Evolutionary conservation across 2,329 filamentous ascomycete genomes (phyloP).

Genomic region (Alternaria metachromatica): DNA sequence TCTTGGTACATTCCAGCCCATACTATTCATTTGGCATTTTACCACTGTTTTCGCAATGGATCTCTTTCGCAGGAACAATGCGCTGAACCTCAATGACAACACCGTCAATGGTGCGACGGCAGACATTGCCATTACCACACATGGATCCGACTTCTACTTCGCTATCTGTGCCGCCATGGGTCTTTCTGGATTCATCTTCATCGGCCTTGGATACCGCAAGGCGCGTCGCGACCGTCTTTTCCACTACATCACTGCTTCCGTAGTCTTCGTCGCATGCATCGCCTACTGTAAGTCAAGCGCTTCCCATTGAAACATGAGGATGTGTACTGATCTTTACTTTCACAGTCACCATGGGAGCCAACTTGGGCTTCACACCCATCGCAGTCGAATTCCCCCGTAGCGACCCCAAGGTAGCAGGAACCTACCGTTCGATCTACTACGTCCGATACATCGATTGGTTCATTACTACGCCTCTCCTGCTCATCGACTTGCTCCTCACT

Average conservation of each 20-base stretch:
- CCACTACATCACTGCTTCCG: conserved; percentile 67
- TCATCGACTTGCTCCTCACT: conserved; percentile 68
- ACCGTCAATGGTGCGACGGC: conserved; percentile 55
- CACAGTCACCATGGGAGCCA: conserved; percentile 66
- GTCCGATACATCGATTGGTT: conserved; percentile 71
- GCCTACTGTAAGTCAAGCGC: conserved; percentile 57
- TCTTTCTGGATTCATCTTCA: conserved; percentile 59
- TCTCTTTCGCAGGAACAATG: conserved; percentile 26
- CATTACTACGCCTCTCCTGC: conserved; percentile 69
- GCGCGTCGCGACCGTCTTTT: conserved; percentile 65
- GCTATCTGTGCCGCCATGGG: conserved; percentile 67
- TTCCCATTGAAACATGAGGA: not conserved
- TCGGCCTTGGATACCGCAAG: conserved; percentile 61
- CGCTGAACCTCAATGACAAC: conserved; percentile 38
- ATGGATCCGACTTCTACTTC: conserved; percentile 69
- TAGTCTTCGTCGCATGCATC: conserved; percentile 66
- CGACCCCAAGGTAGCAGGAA: conserved; percentile 55
- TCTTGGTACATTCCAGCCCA: not conserved
- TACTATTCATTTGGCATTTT: not conserved
- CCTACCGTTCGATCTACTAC: conserved; percentile 69
- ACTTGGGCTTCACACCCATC: conserved; percentile 69
- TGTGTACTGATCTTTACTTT: not conserved
- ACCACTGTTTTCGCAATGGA: conserved; percentile 7
- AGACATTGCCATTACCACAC: conserved; percentile 65
- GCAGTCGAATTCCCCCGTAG: conserved; percentile 64